Percentiles rank a stretch among this genome's conserved stretches.
Evolutionary conservation across 208 protist species (phyloP).

Genomic region (Blechomonas ayalai): DNA sequence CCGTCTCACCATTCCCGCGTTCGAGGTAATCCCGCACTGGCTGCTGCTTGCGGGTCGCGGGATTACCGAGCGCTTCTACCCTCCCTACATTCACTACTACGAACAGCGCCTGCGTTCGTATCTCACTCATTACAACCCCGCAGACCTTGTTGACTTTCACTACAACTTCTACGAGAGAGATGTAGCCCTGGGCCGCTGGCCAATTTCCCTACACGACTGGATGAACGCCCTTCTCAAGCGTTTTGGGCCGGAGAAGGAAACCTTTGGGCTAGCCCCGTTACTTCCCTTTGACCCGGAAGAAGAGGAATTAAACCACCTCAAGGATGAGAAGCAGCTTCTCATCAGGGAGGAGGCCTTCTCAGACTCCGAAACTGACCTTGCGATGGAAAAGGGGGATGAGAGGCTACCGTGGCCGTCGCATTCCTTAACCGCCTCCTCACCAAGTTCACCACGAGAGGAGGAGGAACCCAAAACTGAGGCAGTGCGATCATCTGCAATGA

Average conservation of each 20-base stretch:
- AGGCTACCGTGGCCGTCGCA: too few species aligned
- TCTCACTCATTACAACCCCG: constrained; percentile 32
- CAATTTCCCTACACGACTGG: constrained; percentile 49
- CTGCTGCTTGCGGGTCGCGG: constrained; percentile 24
- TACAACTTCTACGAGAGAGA: constrained; percentile 75
- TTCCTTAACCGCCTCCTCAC: too few species aligned
- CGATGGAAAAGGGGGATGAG: too few species aligned
- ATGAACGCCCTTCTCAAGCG: constrained; percentile 40
- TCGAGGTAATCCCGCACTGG: constrained; percentile 51
- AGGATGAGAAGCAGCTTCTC: too few species aligned
- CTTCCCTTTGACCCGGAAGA: constrained; percentile 41
- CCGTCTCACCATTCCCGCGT: constrained; percentile 47
- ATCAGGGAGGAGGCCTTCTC: too few species aligned
- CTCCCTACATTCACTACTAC: constrained; percentile 60
- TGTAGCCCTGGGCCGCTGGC: constrained; percentile 57
- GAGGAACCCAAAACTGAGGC: too few species aligned
- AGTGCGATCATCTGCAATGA: too few species aligned
- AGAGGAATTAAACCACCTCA: too few species aligned
- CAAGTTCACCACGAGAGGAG: too few species aligned
- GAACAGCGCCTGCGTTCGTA: constrained; percentile 46
- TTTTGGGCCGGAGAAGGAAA: constrained; percentile 27
- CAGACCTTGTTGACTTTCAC: constrained; percentile 46
- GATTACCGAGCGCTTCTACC: constrained; percentile 14
- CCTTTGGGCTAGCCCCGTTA: constrained; percentile 27
- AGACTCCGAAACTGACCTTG: too few species aligned